Evolutionary conservation across 768 basidiomycete species (phyloP).

Genomic region (Tricholoma terreum): DNA sequence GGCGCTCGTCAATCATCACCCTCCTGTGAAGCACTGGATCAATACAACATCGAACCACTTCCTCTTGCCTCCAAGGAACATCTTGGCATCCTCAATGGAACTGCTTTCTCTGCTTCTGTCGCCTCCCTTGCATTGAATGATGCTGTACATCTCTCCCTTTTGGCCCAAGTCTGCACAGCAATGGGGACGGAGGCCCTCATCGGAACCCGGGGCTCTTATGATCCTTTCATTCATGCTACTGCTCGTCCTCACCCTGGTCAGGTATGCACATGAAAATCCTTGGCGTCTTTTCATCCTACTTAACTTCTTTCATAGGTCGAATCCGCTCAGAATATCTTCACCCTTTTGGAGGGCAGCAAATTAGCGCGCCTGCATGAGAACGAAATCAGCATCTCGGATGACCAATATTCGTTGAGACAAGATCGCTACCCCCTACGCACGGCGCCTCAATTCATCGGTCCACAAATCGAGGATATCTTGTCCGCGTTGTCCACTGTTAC

Average conservation of each 20-base stretch:
- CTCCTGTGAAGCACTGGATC: conserved; percentile 47
- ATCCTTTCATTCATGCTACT: conserved; percentile 68
- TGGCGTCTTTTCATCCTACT: not conserved
- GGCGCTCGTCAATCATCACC: conserved; percentile 49
- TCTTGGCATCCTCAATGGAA: conserved; percentile 71
- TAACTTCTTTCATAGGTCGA: conserved; percentile 45
- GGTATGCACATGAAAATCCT: conserved; percentile 25
- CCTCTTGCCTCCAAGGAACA: conserved; percentile 64
- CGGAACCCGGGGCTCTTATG: conserved; percentile 62
- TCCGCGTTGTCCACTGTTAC: conserved; percentile 56
- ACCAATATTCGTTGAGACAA: conserved; percentile 68
- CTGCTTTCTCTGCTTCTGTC: conserved; percentile 71
- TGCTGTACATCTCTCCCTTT: conserved; percentile 55
- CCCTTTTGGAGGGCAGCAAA: conserved; percentile 57
- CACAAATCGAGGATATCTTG: conserved; percentile 74
- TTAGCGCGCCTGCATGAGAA: conserved; percentile 59
- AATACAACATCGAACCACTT: conserved; percentile 56
- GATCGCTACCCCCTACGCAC: conserved; percentile 72
- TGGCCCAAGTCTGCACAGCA: conserved; percentile 72
- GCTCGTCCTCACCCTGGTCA: conserved; percentile 83
- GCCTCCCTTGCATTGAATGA: conserved; percentile 71
- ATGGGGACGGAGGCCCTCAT: conserved; percentile 77
- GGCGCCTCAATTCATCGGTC: conserved; percentile 75
- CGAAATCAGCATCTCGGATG: conserved; percentile 62
- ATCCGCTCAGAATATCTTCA: conserved; percentile 58